Evolutionary conservation across 2,329 filamentous ascomycete genomes (phyloP).

Genomic region (Akanthomyces uredinophilus): DNA sequence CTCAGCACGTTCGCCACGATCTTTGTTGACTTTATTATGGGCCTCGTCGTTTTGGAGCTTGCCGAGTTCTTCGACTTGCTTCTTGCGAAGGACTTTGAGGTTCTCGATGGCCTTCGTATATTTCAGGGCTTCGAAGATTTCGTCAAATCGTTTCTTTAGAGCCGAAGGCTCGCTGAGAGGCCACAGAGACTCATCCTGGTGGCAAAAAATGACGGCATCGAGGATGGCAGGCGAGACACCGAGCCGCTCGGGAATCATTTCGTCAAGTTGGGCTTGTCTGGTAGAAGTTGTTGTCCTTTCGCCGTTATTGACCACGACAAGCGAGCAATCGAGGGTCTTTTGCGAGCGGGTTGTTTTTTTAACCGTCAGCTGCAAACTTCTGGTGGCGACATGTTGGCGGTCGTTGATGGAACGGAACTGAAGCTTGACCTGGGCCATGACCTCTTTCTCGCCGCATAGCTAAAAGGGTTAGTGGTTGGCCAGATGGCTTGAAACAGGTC

Average conservation of each 20-base stretch:
- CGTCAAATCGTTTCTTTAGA: conserved; percentile 91
- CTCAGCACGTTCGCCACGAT: conserved; percentile 68
- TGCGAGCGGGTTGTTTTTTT: conserved; percentile 72
- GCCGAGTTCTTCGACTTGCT: conserved; percentile 68
- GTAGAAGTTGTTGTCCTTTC: conserved; percentile 76
- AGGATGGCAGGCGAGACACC: conserved; percentile 88
- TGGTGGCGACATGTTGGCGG: conserved; percentile 73
- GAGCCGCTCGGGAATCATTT: conserved; percentile 76
- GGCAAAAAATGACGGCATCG: conserved; percentile 95
- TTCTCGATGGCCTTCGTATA: conserved; percentile 98
- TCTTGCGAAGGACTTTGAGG: conserved; percentile 80
- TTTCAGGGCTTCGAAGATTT: conserved; percentile 95
- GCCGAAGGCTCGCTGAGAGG: conserved; percentile 82
- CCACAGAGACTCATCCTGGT: conserved; percentile 97
- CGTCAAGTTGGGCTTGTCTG: conserved; percentile 73
- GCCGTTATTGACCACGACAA: conserved; percentile 72
- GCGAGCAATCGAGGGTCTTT: conserved; percentile 78
- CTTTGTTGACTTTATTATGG: conserved; percentile 77
- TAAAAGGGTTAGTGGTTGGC: conserved; percentile 24
- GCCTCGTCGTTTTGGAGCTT: conserved; percentile 70
- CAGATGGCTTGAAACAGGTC: background rate
- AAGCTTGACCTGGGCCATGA: conserved; percentile 86
- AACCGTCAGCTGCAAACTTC: conserved; percentile 79
- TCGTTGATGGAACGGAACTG: conserved; percentile 77
- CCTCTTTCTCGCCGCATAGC: conserved; percentile 79